Evolutionary conservation across 306 rosid genomes (phyloP).

Genomic region (Morella rubra): DNA sequence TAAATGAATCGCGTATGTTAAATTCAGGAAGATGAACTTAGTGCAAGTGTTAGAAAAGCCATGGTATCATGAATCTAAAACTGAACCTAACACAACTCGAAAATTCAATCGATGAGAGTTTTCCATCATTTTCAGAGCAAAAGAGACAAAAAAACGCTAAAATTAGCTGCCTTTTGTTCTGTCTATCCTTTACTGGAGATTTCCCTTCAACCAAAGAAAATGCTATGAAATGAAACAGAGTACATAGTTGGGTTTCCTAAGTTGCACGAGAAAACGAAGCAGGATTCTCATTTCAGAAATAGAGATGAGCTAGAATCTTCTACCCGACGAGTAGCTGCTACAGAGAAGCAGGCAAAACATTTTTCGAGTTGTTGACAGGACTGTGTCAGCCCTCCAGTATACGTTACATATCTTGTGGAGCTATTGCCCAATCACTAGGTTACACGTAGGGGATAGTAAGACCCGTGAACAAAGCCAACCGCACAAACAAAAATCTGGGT

Average conservation of each 20-base stretch:
- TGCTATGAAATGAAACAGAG: not conserved
- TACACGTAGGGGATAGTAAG: no score
- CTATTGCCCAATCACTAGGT: no score
- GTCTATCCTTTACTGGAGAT: not conserved
- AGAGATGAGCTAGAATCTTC: no score
- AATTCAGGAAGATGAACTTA: not conserved
- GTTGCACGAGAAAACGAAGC: not conserved
- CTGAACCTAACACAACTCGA: not conserved
- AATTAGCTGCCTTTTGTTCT: not conserved
- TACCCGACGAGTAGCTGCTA: no score
- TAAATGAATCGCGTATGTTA: not conserved
- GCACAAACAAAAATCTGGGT: no score
- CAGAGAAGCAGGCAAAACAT: no score
- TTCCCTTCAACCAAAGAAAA: not conserved
- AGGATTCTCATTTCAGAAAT: not conserved
- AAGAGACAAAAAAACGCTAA: not conserved
- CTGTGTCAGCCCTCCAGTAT: no score
- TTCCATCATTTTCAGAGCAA: not conserved
- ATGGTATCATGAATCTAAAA: not conserved
- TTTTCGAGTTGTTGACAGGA: no score
- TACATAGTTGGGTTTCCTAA: slow-evolving; percentile 1
- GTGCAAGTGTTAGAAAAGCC: not conserved
- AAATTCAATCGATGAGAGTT: not conserved
- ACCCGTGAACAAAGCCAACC: no score
- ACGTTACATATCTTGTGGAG: no score